These are phyloP conservation scores for Fusarium chuoi DNA, from an alignment of 2,329 filamentous ascomycete genomes.

Conservation along the genomic window DNA sequence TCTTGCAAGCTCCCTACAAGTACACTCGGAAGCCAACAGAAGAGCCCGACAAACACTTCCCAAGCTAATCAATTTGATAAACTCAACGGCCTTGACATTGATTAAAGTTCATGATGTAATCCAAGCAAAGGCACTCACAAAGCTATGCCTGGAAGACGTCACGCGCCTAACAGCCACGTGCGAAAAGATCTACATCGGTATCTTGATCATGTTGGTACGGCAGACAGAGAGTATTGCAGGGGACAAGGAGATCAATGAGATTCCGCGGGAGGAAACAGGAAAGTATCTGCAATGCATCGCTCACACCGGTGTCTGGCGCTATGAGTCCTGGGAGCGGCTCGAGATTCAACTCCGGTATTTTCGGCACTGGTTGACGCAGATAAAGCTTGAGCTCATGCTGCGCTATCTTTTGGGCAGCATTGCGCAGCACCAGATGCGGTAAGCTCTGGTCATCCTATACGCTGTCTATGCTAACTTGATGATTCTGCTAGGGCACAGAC, in stretches of 20 bases:
- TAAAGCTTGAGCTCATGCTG: neutral
- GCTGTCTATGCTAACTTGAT: neutral
- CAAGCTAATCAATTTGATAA: neutral
- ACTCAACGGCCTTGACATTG: fast-evolving
- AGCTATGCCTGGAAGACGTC: neutral
- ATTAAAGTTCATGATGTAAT: fast-evolving
- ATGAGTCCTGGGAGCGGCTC: fast-evolving
- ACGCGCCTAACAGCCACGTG: fast-evolving
- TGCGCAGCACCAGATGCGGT: neutral
- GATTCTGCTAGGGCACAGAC: fast-evolving
- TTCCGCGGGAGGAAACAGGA: neutral
- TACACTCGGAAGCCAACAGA: neutral
- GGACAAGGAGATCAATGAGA: neutral
- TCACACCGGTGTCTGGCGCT: fast-evolving
- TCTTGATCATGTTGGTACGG: neutral
- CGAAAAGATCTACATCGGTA: neutral
- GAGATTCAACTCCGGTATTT: neutral
- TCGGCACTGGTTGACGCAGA: neutral
- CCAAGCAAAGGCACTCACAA: neutral
- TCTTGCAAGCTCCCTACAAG: neutral
- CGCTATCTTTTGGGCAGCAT: neutral
- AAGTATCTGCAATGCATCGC: neutral
- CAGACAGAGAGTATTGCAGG: fast-evolving
- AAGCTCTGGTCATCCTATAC: neutral
- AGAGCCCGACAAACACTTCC: neutral